phyloP scores from a whole-genome alignment of 495 filamentous ascomycete genomes.

The Aspergillus steynii region DNA sequence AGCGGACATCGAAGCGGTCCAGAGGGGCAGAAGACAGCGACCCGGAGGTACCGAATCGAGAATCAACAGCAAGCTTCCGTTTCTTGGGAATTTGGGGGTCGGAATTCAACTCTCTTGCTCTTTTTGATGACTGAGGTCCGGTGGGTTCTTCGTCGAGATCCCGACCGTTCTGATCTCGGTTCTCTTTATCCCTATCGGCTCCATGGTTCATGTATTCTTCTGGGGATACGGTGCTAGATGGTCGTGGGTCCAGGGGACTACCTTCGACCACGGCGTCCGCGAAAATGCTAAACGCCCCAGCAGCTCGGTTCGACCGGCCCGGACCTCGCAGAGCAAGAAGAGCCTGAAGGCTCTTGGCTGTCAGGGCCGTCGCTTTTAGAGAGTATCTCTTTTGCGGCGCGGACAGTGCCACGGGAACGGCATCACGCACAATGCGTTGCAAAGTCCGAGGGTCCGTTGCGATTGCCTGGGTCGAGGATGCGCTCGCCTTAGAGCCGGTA shows the following conservation, averaged over 20 bases:
- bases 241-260: conserved; percentile 57
- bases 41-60: conserved; percentile 42
- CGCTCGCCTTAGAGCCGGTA: conserved; percentile 25
- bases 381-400: conserved; percentile 66
- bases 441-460: conserved; percentile 61
- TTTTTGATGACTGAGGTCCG: conserved; percentile 21
- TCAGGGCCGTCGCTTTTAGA: conserved; percentile 63
- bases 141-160: conserved; percentile 7
- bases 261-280: conserved; percentile 60
- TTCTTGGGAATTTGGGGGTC: conserved; percentile 57
- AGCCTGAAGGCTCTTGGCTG: conserved; percentile 65
- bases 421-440: conserved; percentile 67
- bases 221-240: conserved; percentile 39
- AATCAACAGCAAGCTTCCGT: conserved; percentile 58
- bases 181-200: conserved; percentile 27
- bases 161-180: conserved; percentile 19
- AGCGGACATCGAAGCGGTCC: conserved; percentile 35
- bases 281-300: conserved; percentile 79
- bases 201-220: conserved; percentile 39
- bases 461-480: conserved; percentile 23
- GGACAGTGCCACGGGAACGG: conserved; percentile 76
- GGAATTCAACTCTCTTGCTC: conserved; percentile 40
- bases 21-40: conserved; percentile 28
- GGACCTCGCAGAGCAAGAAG: conserved; percentile 66
- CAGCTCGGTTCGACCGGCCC: conserved; percentile 63